Base-by-base conservation (phyloP, 495 filamentous ascomycete species). In the Cercophora newfieldiana region DNA sequence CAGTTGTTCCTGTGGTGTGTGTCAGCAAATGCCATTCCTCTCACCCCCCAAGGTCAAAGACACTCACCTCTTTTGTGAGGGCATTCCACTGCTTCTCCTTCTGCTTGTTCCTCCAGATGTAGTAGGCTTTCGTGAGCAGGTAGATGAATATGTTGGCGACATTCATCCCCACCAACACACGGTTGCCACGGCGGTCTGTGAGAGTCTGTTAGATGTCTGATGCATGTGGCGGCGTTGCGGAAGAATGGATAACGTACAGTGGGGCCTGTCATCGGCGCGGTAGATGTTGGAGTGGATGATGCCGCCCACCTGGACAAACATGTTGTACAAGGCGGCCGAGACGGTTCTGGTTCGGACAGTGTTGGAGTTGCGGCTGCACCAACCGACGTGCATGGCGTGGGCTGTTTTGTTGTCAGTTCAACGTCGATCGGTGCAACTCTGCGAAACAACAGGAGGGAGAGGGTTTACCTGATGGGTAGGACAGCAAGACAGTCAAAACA, bases 291-390 rank as follows among this genome's bases (percentile, higher is more conserved):
- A 33, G 29, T 54, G 47, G 18, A 56, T 67, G 53, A 65, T 70
- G 22, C 49, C 72, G 33, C 61, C 51, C 0, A 53, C 25, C 28
- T 74, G 71, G 0, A 72, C 68, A 0, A 58, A 33, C 86, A 82
- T 62, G 87, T 88, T 56, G 77, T 87, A 63, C 78, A 82, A 1
- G 78, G 82, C 82, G 0, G 86, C 86, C 1, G 85, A 85, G 5
- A 92, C 89, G 18, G 88, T 87, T 2, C 89, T 71, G 0, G 89
- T 90, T 1, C 89, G 78, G 19, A 91, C 89, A 2, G 85, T 85
- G 14, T 88, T 88, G 3, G 88, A 83, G 71, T 91, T 90, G 47
- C 85, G 79, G 1, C 86, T 87, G 8, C 82, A 85, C 79, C 87
- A 86, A 3, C 85, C 88, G 5, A 90, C 89, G n/a, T 90, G 67